Base-by-base conservation (phyloP, 1,284 basidiomycete genomes). In the Schizophyllum commune region DNA sequence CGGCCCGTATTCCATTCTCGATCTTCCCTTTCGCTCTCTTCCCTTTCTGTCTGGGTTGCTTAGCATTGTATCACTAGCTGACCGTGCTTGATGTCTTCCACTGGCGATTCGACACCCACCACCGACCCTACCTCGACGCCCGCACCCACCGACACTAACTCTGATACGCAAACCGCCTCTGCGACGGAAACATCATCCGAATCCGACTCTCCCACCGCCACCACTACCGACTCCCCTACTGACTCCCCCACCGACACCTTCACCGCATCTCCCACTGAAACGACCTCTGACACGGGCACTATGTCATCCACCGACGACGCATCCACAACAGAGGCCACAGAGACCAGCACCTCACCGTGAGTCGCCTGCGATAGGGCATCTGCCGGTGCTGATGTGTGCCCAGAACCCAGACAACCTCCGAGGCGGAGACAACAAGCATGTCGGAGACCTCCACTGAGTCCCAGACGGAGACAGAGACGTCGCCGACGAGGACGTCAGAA, bases 151-250 rank as follows among this genome's bases (percentile, higher is more conserved):
- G 57, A 55, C 22, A 58, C 61, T 27, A 33, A 60, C 52, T 66
- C 65, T 47, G 39, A 47, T 47, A 58, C 65, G 15, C 56, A 64
- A 19, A 32, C 64, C 34, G 55, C 68, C 59, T 66, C 69, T 22
- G 56, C 65, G 3, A 60, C 62, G 11, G 32, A 65, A 21, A 56
- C 62, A 47, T 53, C 60, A 19, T 33, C 61, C 19, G 56, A 55
- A 19, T 33, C 61, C 19, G 56, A 55, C 4, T 62, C 63, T 21
- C 60, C 55, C 5, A 51, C 63, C 11, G 56, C 60, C 21, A 17
- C 55, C 5, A 51, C 63, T 9, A 57, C 60, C 21, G 39, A 47
- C 39, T 13, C 34, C 34, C 13, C 34, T 39, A 39, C 34, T 7
- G 13, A 39, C 13, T 56, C 61, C 4, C 19, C 56, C n/a, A n/a